These are phyloP conservation scores for Kazachstania bromeliacearum DNA, from an alignment of 805 yeast genomes.

Conservation along the genomic window DNA sequence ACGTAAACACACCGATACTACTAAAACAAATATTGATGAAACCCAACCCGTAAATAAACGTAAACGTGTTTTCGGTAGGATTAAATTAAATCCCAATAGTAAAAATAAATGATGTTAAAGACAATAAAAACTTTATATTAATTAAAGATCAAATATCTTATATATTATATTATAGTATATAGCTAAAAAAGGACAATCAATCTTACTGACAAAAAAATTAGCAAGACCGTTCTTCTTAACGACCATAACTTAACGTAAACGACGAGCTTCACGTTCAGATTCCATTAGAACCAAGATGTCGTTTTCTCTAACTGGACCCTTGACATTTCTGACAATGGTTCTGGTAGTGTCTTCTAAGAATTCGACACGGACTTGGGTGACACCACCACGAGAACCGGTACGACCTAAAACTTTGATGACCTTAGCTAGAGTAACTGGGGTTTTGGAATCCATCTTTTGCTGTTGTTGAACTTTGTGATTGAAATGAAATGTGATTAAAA, in stretches of 20 bases:
- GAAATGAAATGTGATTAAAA: background rate
- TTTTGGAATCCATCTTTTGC: conserved; percentile 39
- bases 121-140: too few relatives aligned
- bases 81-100: too few relatives aligned
- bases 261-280: conserved; percentile 99
- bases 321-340: conserved; percentile 94
- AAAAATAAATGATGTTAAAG: too few relatives aligned
- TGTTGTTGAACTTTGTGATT: conserved; percentile 2
- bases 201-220: too few relatives aligned
- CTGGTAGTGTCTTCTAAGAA: conserved; percentile 91
- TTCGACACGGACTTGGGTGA: conserved; percentile 96
- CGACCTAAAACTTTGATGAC: conserved; percentile 99
- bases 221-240: too few relatives aligned
- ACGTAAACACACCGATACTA: too few relatives aligned
- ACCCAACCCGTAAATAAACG: too few relatives aligned
- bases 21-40: too few relatives aligned
- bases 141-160: too few relatives aligned
- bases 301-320: conserved; percentile 96
- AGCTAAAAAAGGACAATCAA: too few relatives aligned
- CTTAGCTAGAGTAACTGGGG: conserved; percentile 98
- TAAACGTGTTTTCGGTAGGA: too few relatives aligned
- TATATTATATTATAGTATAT: too few relatives aligned
- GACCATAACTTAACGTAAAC: conserved; percentile 57
- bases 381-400: conserved; percentile 99
- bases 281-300: conserved; percentile 98